Percentiles rank a stretch among this genome's conserved stretches.
phyloP scores from a whole-genome alignment of 208 protist genomes.

The Kentomonas sorsogonicus region DNA sequence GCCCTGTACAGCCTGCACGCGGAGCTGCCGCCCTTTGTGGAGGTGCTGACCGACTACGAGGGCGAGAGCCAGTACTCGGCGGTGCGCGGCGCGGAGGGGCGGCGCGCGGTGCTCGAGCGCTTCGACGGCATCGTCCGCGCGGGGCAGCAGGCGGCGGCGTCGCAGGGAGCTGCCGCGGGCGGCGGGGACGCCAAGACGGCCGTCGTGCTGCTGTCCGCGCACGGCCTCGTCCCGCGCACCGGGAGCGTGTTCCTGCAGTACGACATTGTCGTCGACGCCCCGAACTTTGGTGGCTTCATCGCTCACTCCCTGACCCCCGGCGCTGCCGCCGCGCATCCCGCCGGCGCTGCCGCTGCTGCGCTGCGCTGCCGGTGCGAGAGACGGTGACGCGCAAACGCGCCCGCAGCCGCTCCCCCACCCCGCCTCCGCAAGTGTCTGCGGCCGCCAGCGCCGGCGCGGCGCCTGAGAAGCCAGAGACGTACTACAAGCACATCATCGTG shows the following conservation, averaged over 20 bases:
- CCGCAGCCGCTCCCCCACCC: slow-evolving; percentile 25
- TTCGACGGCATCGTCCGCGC: slow-evolving; percentile 42
- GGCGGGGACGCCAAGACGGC: slow-evolving; percentile 14
- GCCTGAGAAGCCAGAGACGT: neutral
- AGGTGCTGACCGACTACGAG: slow-evolving; percentile 63
- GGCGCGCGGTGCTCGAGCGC: slow-evolving; percentile 20
- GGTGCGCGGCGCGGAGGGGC: slow-evolving; percentile 29
- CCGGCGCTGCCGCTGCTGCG: neutral
- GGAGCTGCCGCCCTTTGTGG: slow-evolving; percentile 35
- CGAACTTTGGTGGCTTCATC: slow-evolving; percentile 62
- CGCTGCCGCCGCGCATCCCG: slow-evolving; percentile 2
- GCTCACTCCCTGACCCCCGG: slow-evolving; percentile 36
- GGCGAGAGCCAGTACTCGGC: slow-evolving; percentile 34
- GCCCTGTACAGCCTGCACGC: slow-evolving; percentile 40
- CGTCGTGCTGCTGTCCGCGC: slow-evolving; percentile 53
- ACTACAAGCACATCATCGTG: slow-evolving; percentile 46
- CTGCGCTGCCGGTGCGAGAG: slow-evolving; percentile 11
- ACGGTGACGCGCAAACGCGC: slow-evolving; percentile 22
- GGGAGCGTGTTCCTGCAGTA: slow-evolving; percentile 57
- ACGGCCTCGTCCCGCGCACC: slow-evolving; percentile 45
- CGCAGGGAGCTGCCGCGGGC: no score
- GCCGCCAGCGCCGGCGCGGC: neutral
- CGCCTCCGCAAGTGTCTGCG: neutral
- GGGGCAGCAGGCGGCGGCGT: no score
- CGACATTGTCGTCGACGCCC: slow-evolving; percentile 52